phyloP scores from a whole-genome alignment of 495 filamentous ascomycete genomes.

The Tetracladium marchalianum region DNA sequence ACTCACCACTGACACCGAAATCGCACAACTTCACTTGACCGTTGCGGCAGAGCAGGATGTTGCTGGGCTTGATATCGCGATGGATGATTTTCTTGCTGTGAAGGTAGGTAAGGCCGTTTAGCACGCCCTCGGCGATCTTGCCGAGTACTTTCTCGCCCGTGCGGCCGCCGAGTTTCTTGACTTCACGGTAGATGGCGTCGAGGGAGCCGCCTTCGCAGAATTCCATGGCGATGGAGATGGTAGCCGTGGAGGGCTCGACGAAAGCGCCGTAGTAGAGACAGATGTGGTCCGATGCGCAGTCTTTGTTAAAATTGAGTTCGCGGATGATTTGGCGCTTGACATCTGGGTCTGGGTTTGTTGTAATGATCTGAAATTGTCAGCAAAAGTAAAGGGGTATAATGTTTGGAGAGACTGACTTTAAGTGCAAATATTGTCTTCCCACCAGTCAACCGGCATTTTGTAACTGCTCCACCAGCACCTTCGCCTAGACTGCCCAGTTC shows the following conservation, averaged over 20 bases:
- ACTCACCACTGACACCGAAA: conserved; percentile 95
- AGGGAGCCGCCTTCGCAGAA: conserved; percentile 95
- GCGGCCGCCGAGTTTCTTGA: conserved; percentile 86
- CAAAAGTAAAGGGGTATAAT: conserved; percentile 5
- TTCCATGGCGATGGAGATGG: conserved; percentile 98
- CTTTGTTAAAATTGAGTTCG: conserved; percentile 94
- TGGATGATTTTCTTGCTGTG: conserved; percentile 96
- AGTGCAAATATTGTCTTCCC: conserved; percentile 93
- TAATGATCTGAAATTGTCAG: conserved; percentile 64
- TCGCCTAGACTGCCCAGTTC: conserved; percentile 89
- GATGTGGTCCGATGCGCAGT: conserved; percentile 87
- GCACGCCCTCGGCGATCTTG: conserved; percentile 91
- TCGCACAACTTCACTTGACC: conserved; percentile 97
- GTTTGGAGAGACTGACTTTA: conserved; percentile 53
- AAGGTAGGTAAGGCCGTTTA: conserved; percentile 93
- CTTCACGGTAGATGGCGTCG: conserved; percentile 92
- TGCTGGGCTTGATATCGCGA: conserved; percentile 97
- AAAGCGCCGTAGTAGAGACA: conserved; percentile 97
- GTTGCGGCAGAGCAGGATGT: conserved; percentile 86
- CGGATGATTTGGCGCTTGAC: conserved; percentile 96
- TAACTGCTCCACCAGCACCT: conserved; percentile 92
- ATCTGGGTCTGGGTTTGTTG: conserved; percentile 92
- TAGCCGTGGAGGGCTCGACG: conserved; percentile 82
- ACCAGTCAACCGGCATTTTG: conserved; percentile 75
- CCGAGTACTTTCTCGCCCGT: conserved; percentile 98